Conservation (phyloP, 2,329 filamentous ascomycete species). For the Chaetomiaceae sp. region DNA sequence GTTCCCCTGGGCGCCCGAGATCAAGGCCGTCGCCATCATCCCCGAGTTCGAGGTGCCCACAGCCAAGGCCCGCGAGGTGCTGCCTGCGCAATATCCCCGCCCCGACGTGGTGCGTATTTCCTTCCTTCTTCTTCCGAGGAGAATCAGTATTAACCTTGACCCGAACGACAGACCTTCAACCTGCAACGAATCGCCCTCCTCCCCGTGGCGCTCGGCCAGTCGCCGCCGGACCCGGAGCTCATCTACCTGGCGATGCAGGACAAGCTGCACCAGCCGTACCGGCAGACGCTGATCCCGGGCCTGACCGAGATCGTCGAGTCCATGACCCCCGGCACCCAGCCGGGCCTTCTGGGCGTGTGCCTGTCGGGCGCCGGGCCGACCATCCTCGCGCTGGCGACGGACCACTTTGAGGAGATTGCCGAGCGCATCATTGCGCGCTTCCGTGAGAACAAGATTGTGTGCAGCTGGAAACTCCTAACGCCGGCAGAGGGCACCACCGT, state of each 20-base stretch:
- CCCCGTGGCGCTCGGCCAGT: slow-evolving; percentile 82
- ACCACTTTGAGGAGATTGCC: slow-evolving; percentile 85
- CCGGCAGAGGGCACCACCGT: slow-evolving; percentile 64
- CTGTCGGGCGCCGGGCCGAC: slow-evolving; percentile 92
- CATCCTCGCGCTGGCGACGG: slow-evolving; percentile 85
- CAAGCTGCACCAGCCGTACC: slow-evolving; percentile 95
- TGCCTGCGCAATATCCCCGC: slow-evolving; percentile 74
- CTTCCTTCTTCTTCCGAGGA: not conserved
- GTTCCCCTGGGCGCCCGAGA: slow-evolving; percentile 88
- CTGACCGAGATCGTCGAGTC: slow-evolving; percentile 85
- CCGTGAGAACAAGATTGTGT: slow-evolving; percentile 66
- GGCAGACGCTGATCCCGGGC: slow-evolving; percentile 84
- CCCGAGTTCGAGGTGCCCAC: slow-evolving; percentile 96
- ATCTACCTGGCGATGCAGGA: slow-evolving; percentile 99
- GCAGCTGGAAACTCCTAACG: slow-evolving; percentile 82
- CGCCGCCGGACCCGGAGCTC: slow-evolving; percentile 83
- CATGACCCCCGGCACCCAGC: slow-evolving; percentile 81
- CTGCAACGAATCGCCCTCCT: slow-evolving; percentile 88
- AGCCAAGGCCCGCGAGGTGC: slow-evolving; percentile 78
- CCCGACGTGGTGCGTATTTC: slow-evolving; percentile 67
- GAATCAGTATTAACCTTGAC: not conserved
- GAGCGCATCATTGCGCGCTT: slow-evolving; percentile 71
- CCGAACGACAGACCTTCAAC: slow-evolving; percentile 68
- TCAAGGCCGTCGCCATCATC: slow-evolving; percentile 96
- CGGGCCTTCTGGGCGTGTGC: slow-evolving; percentile 88